These are phyloP conservation scores for Xylaria bambusicola DNA, from an alignment of 495 filamentous ascomycete species.

Conservation along the genomic window DNA sequence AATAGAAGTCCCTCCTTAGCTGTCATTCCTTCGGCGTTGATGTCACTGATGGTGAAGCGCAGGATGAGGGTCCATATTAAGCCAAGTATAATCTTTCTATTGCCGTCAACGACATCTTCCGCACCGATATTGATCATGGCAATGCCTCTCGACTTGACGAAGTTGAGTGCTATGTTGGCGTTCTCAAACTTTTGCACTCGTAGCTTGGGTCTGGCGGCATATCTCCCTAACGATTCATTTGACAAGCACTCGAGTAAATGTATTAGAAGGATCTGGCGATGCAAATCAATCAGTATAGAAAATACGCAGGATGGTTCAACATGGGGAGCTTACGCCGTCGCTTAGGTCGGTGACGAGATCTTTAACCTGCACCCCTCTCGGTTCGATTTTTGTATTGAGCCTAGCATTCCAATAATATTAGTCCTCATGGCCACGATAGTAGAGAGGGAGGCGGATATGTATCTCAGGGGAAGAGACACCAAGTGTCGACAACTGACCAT, in stretches of 20 bases:
- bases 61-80: constrained; percentile 98
- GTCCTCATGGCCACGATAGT: constrained; percentile 17
- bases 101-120: constrained; percentile 97
- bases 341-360: constrained; percentile 87
- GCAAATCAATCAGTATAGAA: constrained; percentile 3
- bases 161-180: constrained; percentile 92
- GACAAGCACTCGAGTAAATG: constrained; percentile 96
- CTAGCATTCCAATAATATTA: constrained; percentile 46
- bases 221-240: constrained; percentile 89
- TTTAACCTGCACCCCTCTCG: constrained; percentile 70
- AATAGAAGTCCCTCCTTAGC: constrained; percentile 93
- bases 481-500: constrained; percentile 62
- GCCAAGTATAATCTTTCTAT: constrained; percentile 94
- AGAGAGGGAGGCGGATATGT: constrained; percentile 1
- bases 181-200: constrained; percentile 98
- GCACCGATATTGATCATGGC: constrained; percentile 98
- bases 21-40: constrained; percentile 96
- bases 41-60: constrained; percentile 96
- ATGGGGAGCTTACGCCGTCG: constrained; percentile 74
- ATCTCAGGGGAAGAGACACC: background rate
- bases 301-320: constrained; percentile 1
- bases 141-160: constrained; percentile 85
- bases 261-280: constrained; percentile 80
- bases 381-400: constrained; percentile 92
- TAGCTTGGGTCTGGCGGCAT: constrained; percentile 92